These are phyloP conservation scores for Alternaria burnsii DNA, from an alignment of 2,329 filamentous ascomycete species.

Conservation along the genomic window DNA sequence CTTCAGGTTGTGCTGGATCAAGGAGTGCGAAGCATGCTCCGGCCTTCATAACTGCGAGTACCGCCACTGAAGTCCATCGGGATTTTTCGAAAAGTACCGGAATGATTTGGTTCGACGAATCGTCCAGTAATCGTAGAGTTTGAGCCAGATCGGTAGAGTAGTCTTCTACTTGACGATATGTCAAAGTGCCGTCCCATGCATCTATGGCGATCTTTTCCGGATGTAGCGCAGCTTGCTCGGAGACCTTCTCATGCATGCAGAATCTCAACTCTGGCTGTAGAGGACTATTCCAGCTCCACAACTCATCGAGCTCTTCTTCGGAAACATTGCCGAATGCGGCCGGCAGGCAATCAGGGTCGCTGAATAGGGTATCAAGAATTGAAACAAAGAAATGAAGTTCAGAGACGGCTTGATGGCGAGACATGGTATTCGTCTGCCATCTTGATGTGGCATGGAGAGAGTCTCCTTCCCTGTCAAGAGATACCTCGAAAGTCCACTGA, in stretches of 20 bases:
- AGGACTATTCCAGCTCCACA: slow-evolving; percentile 60
- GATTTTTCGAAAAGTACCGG: slow-evolving; percentile 53
- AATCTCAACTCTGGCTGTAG: slow-evolving; percentile 55
- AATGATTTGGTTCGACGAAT: slow-evolving; percentile 43
- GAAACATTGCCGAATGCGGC: slow-evolving; percentile 29
- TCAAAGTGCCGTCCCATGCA: slow-evolving; percentile 50
- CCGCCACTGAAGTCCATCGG: slow-evolving; percentile 50
- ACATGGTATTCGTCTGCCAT: slow-evolving; percentile 54
- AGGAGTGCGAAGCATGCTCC: slow-evolving; percentile 50
- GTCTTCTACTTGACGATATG: slow-evolving; percentile 47
- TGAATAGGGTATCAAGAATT: slow-evolving; percentile 50
- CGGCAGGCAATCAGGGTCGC: slow-evolving; percentile 21
- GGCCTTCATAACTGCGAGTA: slow-evolving; percentile 53
- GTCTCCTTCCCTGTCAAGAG: slow-evolving; percentile 34
- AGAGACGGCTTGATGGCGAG: slow-evolving; percentile 54
- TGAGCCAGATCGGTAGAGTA: slow-evolving; percentile 44
- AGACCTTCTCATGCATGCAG: slow-evolving; percentile 60
- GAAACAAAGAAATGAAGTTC: slow-evolving; percentile 55
- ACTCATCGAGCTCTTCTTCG: slow-evolving; percentile 53
- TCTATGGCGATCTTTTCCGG: slow-evolving; percentile 51
- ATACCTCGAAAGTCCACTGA: slow-evolving; percentile 44
- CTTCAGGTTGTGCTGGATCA: slow-evolving; percentile 49
- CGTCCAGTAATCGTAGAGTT: slow-evolving; percentile 33
- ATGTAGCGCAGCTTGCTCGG: slow-evolving; percentile 47
- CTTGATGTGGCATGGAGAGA: slow-evolving; percentile 51